Percentiles rank a stretch among this genome's conserved stretches.
Evolutionary conservation across 331 rosid genomes (phyloP).

Genomic region (Malus hybrid): DNA sequence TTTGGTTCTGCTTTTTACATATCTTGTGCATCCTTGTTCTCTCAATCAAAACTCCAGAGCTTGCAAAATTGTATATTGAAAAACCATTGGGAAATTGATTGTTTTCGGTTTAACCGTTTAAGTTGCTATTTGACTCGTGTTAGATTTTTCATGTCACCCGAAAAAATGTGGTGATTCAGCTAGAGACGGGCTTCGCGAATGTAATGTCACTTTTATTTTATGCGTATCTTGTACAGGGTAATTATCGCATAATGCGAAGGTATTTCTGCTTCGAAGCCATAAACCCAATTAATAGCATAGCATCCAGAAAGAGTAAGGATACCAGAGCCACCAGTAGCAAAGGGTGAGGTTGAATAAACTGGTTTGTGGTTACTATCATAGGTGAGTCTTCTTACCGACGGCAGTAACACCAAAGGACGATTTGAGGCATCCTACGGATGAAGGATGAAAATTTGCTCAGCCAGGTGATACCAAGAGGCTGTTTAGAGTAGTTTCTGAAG

Average conservation of each 20-base stretch:
- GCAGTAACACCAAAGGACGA: conserved; percentile 27
- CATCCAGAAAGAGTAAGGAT: not conserved
- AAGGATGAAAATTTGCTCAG: conserved; percentile 21
- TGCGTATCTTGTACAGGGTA: too few relatives aligned
- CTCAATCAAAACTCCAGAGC: not conserved
- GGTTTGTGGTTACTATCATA: not conserved
- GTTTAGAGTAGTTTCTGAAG: not conserved
- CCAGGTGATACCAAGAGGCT: conserved; percentile 14
- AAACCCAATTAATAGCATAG: not conserved
- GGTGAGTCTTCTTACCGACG: conserved; percentile 30
- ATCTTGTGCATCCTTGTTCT: not conserved
- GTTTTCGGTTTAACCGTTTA: too few relatives aligned
- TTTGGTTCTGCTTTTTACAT: not conserved
- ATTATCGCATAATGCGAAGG: too few relatives aligned
- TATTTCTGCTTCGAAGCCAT: not conserved
- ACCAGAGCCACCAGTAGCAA: not conserved
- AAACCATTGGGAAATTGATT: too few relatives aligned
- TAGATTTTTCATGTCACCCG: too few relatives aligned
- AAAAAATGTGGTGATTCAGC: too few relatives aligned
- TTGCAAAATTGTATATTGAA: not conserved
- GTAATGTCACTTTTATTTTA: not conserved
- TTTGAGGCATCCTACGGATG: conserved; percentile 30
- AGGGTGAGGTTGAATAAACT: not conserved
- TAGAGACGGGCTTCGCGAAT: too few relatives aligned
- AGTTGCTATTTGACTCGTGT: too few relatives aligned